Base-by-base conservation (phyloP, 192 early-diverging fungal genomes). In the Backusella westeae region DNA sequence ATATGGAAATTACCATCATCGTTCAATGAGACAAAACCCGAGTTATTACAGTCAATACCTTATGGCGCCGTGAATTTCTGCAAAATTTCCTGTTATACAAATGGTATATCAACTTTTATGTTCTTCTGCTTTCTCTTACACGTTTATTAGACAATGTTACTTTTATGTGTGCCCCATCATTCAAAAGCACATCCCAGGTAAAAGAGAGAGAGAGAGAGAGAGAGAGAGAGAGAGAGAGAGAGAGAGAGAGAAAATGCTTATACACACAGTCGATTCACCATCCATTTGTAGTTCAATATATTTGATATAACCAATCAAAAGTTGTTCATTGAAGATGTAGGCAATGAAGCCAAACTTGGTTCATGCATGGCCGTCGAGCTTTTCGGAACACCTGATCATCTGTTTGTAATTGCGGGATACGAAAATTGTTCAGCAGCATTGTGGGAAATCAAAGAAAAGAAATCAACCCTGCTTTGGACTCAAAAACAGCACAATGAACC, bases 51-150 rank as follows among this genome's bases (percentile, higher is more conserved):
- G 4, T 53, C 69, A 9, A 69, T 81, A 34, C 56, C 68, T 39
- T 81, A 77, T 70, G 66, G 73, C 26, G 75, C 74, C 0, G 26
- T 82, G 4, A 75, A 59, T 4, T 82, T 79, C 42, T 82, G 81
- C 46, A 79, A 82, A 49, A 5, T 82, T 63, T 75, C 75, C 4
- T 49, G 46, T 32, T 52, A 66, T 63, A 63, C 21, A 14, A 63
- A 63, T 29, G 56, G 56, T 63, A 59, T 39, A 39, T 39, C 3
- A 39, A 32, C 32, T 32, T 32, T 32, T 32, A 32, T 32, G 2
- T 32, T 32, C 32, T 32, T 32, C 32, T 32, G 32, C 32, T 32
- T 32, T 32, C 32, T 32, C 32, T 32, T 32, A 32, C 32, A 32
- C 32, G 2, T 32, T 32, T 32, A 32, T 32, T 32, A 44, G 32